phyloP scores from a whole-genome alignment of 257 asterid genomes.

The Fraxinus americana region DNA sequence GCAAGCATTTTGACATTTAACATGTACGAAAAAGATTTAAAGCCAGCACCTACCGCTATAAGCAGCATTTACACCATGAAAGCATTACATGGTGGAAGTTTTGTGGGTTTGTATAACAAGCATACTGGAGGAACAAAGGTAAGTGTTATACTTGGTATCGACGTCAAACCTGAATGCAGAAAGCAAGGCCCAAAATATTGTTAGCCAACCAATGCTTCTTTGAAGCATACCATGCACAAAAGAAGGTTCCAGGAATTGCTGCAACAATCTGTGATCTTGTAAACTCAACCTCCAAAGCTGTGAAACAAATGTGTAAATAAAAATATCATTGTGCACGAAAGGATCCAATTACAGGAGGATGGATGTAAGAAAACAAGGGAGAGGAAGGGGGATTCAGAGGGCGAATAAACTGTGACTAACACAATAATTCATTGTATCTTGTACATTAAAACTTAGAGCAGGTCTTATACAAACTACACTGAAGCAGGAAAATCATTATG shows the following conservation, averaged over 20 bases:
- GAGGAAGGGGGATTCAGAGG: neutral
- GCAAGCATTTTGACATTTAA: neutral
- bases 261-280: constrained; percentile 85
- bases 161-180: constrained; percentile 82
- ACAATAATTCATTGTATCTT: neutral
- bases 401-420: neutral
- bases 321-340: constrained; percentile 20
- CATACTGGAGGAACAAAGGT: neutral
- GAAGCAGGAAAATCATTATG: neutral
- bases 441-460: neutral
- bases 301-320: constrained; percentile 29
- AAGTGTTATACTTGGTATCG: neutral
- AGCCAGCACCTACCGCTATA: neutral
- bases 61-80: neutral
- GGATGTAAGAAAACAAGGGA: neutral
- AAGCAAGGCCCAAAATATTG: constrained; percentile 90
- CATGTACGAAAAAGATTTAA: neutral
- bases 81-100: neutral
- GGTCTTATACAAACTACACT: neutral
- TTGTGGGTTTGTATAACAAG: neutral
- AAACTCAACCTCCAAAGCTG: constrained; percentile 93
- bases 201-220: constrained; percentile 99
- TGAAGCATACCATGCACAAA: constrained; percentile 94
- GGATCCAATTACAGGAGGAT: neutral
- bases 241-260: constrained; percentile 91